Conservation (phyloP, 495 filamentous ascomycete species). For the Hamigera avellanea region DNA sequence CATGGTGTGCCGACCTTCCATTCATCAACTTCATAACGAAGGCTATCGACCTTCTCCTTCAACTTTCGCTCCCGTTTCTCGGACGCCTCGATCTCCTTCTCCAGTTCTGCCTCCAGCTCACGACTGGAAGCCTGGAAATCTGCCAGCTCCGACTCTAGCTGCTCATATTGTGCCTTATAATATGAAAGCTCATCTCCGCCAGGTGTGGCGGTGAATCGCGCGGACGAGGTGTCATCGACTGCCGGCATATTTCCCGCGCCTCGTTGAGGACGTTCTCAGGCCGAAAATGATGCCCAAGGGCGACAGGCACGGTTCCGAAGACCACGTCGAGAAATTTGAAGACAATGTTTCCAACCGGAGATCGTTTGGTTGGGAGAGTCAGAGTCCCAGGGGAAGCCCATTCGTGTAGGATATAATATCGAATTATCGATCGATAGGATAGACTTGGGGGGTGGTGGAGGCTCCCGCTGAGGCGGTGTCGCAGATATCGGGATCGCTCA, state of each 20-base stretch:
- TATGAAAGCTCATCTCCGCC: constrained; percentile 68
- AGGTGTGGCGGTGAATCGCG: constrained; percentile 45
- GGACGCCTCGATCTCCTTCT: constrained; percentile 91
- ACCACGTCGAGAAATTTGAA: constrained; percentile 10
- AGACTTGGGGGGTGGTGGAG: constrained; percentile 9
- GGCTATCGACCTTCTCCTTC: constrained; percentile 71
- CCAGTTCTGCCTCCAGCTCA: constrained; percentile 88
- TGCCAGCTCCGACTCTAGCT: constrained; percentile 78
- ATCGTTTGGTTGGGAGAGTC: no score
- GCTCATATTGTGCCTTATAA: constrained; percentile 94
- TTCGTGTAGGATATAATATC: no score
- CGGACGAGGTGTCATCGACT: constrained; percentile 55
- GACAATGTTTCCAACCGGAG: no score
- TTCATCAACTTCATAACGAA: constrained; percentile 87
- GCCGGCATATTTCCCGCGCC: constrained; percentile 29
- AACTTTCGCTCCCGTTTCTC: constrained; percentile 83
- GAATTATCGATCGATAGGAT: no score
- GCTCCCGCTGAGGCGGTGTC: constrained; percentile 32
- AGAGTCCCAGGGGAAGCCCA: no score
- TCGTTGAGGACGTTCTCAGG: not conserved
- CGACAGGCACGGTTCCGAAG: constrained; percentile 12
- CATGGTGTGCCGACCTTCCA: constrained; percentile 64
- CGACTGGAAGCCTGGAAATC: constrained; percentile 92
- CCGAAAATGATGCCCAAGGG: constrained; percentile 1
- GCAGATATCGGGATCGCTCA: constrained; percentile 14